Base-by-base conservation (phyloP, 257 asterid genomes). In the Orobanche coerulescens region DNA sequence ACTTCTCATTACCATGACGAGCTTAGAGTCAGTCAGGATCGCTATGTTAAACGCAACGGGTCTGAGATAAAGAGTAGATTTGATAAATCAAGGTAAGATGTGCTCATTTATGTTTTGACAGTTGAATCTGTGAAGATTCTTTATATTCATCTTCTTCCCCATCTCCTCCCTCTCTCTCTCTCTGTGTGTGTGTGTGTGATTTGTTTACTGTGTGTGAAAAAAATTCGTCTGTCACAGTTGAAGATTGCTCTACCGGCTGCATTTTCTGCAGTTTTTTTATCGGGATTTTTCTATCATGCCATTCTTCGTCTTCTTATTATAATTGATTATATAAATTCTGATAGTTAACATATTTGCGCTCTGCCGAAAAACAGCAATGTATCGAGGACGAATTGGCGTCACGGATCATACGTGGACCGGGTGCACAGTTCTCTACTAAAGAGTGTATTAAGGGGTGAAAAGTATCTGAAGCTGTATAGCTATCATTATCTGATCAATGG, bases 401-500 rank as follows among this genome's bases (percentile, higher is more conserved):
- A 72, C 3, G 73, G 68, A 43, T 73, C 96, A 18, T 72, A 67
- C 68, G 33, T 79, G 61, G 82, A 87, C n/a, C 87, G 90, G 1
- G 18, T 79, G 54, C 99, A 93, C 28, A 83, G 89, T 75, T 83
- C 94, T 71, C 70, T 93, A 31, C 70, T 93, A 68, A 77, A 78
- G 67, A 73, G 42, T 70, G 80, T 49, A 11, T 72, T 93, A 28
- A 73, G 58, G 63, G 97, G 99, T 22, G 90, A 89, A 75, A 84
- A 75, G 70, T 93, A 89, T 72, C 73, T 89, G 40, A 93, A 89
- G 78, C 79, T 93, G n/a, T 87, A 86, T 76, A 86, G 97, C 86
- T 93, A 93, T 81, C 95, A 81, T 68, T 93, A 71, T 77, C 81
- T 93, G 65, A 84, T 93, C 72, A 89, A 93, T 52, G 99, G 99